A percentile compares a stretch with the other conserved stretches of the same genome.
phyloP scores from a whole-genome alignment of 352 stramenopile genomes.

The Paralagenidium karlingii region DNA sequence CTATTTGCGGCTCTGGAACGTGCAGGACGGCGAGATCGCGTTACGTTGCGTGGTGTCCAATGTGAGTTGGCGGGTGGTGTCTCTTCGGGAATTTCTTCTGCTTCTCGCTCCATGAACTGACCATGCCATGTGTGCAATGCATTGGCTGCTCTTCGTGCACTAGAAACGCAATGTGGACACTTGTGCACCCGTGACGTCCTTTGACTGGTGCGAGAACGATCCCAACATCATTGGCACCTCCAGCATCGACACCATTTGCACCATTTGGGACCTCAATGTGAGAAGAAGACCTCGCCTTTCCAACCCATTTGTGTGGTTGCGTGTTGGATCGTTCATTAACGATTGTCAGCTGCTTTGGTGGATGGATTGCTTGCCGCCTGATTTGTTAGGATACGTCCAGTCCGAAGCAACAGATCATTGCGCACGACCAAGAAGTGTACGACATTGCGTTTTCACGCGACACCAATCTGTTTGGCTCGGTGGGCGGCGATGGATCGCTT shows the following conservation, averaged over 20 bases:
- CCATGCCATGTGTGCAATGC: neutral
- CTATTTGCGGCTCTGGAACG: conserved; percentile 72
- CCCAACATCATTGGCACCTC: conserved; percentile 92
- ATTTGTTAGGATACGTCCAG: conserved; percentile 27
- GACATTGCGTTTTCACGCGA: conserved; percentile 93
- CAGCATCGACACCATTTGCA: conserved; percentile 97
- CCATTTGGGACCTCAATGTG: conserved; percentile 97
- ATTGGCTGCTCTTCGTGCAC: conserved; percentile 12
- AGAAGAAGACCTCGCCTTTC: too few species aligned
- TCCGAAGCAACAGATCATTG: conserved; percentile 93
- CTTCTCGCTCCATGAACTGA: conserved; percentile 1
- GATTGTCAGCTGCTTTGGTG: neutral
- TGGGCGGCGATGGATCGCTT: conserved; percentile 93
- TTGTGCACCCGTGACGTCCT: conserved; percentile 94
- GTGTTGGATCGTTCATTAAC: too few species aligned
- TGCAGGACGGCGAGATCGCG: conserved; percentile 63
- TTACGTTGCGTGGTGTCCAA: conserved; percentile 59
- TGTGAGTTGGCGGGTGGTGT: conserved; percentile 9
- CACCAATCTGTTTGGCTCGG: conserved; percentile 93
- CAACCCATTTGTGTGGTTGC: too few species aligned
- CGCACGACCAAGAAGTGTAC: conserved; percentile 98
- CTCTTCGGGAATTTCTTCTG: neutral
- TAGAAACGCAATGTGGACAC: conserved; percentile 81
- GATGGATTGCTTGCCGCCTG: neutral
- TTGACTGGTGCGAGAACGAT: conserved; percentile 98